Percentiles rank a stretch among this genome's conserved stretches.
Evolutionary conservation across 306 rosid genomes (phyloP).

Genomic region (Comarum palustre): DNA sequence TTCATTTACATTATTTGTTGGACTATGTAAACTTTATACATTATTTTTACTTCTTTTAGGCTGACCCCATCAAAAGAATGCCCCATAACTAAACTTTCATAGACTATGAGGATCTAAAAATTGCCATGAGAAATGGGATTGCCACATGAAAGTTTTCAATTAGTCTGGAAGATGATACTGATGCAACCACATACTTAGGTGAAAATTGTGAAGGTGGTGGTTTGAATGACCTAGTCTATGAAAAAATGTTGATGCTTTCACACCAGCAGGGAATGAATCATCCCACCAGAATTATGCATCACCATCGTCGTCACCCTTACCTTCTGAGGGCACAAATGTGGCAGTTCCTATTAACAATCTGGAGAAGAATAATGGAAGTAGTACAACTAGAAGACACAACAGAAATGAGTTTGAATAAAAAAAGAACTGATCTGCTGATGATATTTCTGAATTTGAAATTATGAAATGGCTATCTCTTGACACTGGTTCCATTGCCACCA

Average conservation of each 20-base stretch:
- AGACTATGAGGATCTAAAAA: background rate
- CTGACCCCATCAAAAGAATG: background rate
- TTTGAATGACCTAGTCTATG: background rate
- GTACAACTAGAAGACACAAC: no score
- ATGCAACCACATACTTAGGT: background rate
- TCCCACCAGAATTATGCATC: no score
- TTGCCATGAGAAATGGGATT: background rate
- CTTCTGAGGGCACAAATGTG: no score
- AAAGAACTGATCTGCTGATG: no score
- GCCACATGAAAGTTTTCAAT: background rate
- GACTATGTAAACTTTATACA: no score
- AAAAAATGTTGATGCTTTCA: background rate
- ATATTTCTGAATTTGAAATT: no score
- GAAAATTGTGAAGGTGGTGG: background rate
- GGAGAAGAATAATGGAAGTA: no score
- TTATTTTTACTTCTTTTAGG: background rate
- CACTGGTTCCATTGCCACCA: no score
- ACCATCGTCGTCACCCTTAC: no score
- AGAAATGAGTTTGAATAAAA: no score
- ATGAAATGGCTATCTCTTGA: background rate
- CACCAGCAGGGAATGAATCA: no score
- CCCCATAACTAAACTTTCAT: background rate
- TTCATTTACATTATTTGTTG: background rate
- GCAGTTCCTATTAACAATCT: no score
- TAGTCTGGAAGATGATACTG: background rate